Conservation (phyloP, 176 grass and related monocot genomes). For the Otatea glauca region DNA sequence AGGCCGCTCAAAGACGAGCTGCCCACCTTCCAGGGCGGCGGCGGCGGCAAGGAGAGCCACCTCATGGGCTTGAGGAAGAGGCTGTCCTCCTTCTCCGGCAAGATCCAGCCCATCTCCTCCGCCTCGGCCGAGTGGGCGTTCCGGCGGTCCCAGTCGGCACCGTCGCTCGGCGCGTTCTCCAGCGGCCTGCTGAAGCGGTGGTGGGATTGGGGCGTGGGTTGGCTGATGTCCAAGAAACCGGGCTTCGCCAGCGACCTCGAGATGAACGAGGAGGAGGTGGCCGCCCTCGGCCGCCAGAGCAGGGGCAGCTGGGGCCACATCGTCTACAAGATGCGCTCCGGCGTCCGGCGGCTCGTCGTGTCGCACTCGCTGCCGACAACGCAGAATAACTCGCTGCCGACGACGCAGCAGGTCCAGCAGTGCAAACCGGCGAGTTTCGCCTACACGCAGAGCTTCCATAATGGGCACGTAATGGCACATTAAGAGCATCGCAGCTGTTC, state of each 20-base stretch:
- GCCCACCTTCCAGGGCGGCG: conserved; percentile 63
- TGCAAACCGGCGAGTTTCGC: conserved; percentile 62
- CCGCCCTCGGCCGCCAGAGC: conserved; percentile 64
- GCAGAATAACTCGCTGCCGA: conserved; percentile 57
- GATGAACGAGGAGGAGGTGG: conserved; percentile 97
- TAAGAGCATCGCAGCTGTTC: not conserved
- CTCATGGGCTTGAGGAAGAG: conserved; percentile 74
- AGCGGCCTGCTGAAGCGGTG: conserved; percentile 55
- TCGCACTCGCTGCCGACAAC: conserved; percentile 64
- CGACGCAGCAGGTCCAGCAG: conserved; percentile 43
- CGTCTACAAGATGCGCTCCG: conserved; percentile 76
- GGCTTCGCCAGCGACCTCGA: conserved; percentile 78
- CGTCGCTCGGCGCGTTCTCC: conserved; percentile 56
- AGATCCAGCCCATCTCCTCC: conserved; percentile 86
- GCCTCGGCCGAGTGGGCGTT: conserved; percentile 64
- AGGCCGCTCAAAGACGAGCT: conserved; percentile 82
- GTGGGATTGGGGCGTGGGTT: conserved; percentile 79
- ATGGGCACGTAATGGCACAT: conserved; percentile 38
- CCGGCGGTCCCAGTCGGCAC: conserved; percentile 67
- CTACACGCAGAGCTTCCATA: conserved; percentile 67
- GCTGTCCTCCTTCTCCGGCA: conserved; percentile 88
- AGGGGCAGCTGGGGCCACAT: conserved; percentile 73
- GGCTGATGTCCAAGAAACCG: conserved; percentile 76
- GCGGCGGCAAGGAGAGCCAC: conserved; percentile 40
- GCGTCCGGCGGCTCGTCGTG: conserved; percentile 62